These are phyloP conservation scores for Pythium rishiriense DNA, from an alignment of 352 stramenopile species.

Conservation along the genomic window DNA sequence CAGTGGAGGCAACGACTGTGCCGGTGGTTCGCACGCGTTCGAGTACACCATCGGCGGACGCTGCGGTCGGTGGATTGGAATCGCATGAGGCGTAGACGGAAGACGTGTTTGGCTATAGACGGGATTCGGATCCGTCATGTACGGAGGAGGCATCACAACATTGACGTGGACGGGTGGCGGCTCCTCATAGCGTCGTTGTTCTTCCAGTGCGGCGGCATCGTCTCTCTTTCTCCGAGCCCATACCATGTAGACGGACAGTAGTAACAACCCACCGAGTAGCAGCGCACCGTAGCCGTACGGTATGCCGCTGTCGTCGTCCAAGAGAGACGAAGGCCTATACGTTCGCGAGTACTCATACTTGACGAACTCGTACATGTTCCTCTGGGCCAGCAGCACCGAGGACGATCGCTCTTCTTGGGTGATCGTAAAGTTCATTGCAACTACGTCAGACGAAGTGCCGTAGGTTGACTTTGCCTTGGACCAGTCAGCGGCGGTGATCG, in stretches of 20 bases:
- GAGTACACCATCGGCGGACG: background rate
- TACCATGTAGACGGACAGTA: background rate
- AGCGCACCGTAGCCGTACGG: background rate
- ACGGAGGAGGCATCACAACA: background rate
- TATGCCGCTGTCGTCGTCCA: background rate
- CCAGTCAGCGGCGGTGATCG: background rate
- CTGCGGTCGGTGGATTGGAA: background rate
- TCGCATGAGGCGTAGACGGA: background rate
- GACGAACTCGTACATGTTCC: background rate
- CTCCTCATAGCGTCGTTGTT: background rate
- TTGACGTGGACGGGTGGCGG: background rate
- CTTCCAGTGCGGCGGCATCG: background rate
- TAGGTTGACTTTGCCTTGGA: background rate
- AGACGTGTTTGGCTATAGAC: background rate
- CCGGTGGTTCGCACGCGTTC: background rate
- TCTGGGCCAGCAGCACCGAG: too few relatives aligned
- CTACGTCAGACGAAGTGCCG: background rate
- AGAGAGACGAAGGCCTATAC: background rate
- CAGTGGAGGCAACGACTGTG: background rate
- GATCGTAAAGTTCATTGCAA: constrained; percentile 6
- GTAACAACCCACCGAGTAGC: background rate
- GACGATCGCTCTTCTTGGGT: background rate
- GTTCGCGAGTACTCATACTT: background rate
- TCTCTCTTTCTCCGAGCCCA: background rate
- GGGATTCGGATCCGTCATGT: background rate